phyloP scores from a whole-genome alignment of 2,329 filamentous ascomycete species.

The Ploettnerulaceae sp. region DNA sequence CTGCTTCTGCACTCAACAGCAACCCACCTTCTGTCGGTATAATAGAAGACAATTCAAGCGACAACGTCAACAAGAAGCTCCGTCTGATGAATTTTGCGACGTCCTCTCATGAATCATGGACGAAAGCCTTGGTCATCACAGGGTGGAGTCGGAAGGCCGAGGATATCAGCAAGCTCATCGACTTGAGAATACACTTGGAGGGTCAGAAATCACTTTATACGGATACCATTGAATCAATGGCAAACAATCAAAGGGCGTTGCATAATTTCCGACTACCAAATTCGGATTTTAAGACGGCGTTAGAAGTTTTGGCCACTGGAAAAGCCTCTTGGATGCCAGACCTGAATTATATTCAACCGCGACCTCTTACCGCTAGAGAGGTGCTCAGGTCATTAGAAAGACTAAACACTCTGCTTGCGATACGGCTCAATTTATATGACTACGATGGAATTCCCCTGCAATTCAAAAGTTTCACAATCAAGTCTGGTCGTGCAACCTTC shows the following conservation, averaged over 20 bases:
- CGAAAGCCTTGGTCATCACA: conserved; percentile 84
- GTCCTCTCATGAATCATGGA: conserved; percentile 77
- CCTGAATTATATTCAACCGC: conserved; percentile 73
- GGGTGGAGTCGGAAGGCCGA: conserved; percentile 81
- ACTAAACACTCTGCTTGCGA: conserved; percentile 76
- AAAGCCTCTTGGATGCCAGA: conserved; percentile 75
- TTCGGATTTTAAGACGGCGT: conserved; percentile 84
- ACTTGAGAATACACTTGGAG: conserved; percentile 72
- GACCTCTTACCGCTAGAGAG: conserved; percentile 64
- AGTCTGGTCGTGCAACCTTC: conserved; percentile 87
- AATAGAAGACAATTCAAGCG: conserved; percentile 52
- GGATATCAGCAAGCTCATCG: conserved; percentile 81
- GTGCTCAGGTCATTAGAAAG: conserved; percentile 71
- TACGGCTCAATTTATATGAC: conserved; percentile 81
- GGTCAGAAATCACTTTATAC: conserved; percentile 57
- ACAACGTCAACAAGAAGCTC: conserved; percentile 73
- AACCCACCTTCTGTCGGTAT: conserved; percentile 39
- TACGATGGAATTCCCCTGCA: conserved; percentile 68
- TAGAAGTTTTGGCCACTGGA: conserved; percentile 77
- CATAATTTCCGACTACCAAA: conserved; percentile 72
- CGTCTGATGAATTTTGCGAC: conserved; percentile 72
- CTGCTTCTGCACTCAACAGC: conserved; percentile 48
- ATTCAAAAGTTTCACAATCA: conserved; percentile 72
- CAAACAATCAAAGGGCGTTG: conserved; percentile 69
- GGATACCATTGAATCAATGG: conserved; percentile 56